These are phyloP conservation scores for Paulownia fortunei DNA, from an alignment of 257 asterid genomes.

Conservation along the genomic window DNA sequence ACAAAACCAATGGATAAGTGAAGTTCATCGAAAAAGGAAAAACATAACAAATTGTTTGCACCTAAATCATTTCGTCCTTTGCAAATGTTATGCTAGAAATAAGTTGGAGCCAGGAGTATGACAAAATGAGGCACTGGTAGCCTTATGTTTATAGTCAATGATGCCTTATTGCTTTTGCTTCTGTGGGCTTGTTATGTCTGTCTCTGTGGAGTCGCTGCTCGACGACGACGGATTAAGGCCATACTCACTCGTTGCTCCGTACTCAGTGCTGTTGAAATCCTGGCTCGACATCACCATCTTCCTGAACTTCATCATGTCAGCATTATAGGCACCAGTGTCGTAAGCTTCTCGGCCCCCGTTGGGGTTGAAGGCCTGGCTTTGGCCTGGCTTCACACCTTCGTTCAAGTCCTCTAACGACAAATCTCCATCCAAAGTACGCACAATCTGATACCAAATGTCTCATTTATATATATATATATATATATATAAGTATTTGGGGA, in stretches of 20 bases:
- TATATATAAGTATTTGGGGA: too few species aligned
- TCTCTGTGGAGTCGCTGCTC: conserved; percentile 48
- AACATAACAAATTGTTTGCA: too few species aligned
- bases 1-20: too few species aligned
- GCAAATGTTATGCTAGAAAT: too few species aligned
- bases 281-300: conserved; percentile 61
- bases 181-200: not conserved
- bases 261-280: conserved; percentile 56
- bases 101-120: too few species aligned
- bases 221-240: conserved; percentile 59
- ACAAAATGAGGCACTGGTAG: too few species aligned
- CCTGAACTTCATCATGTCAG: conserved; percentile 75
- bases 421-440: conserved; percentile 70
- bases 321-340: conserved; percentile 69
- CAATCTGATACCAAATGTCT: conserved; percentile 63
- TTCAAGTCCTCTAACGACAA: conserved; percentile 67
- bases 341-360: conserved; percentile 27
- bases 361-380: conserved; percentile 23
- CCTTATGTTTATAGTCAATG: too few species aligned
- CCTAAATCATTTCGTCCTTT: too few species aligned
- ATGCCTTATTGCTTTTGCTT: conserved; percentile 12
- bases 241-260: conserved; percentile 58
- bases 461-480: too few species aligned
- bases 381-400: conserved; percentile 47
- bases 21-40: too few species aligned